Percentiles rank a stretch among this genome's conserved stretches.
Evolutionary conservation across 495 filamentous ascomycete genomes (phyloP).

Genomic region (Aspergillus nanangensis): DNA sequence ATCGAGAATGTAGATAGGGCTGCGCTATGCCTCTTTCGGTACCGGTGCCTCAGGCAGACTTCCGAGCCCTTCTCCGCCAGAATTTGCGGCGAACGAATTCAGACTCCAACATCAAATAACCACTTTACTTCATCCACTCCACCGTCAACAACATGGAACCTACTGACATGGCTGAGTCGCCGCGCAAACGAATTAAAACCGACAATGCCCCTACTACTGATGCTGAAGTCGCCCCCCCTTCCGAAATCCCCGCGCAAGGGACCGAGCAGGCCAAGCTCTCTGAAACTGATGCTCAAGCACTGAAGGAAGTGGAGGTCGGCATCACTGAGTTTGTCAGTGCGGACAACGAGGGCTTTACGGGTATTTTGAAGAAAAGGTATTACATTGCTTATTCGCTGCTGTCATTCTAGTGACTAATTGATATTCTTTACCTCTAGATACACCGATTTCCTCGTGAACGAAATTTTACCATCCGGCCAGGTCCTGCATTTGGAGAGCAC

Average conservation of each 20-base stretch:
- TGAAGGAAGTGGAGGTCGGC: constrained; percentile 49
- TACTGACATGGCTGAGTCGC: constrained; percentile 35
- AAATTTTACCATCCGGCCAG: constrained; percentile 73
- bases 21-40: constrained; percentile 5
- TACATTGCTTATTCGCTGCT: neutral
- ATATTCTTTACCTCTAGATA: constrained; percentile 50
- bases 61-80: too few species aligned
- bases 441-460: constrained; percentile 94
- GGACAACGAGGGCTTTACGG: constrained; percentile 46
- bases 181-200: constrained; percentile 42
- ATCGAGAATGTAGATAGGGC: constrained; percentile 12
- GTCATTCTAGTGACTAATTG: constrained; percentile 6
- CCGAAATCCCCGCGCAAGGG: constrained; percentile 7
- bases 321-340: constrained; percentile 52
- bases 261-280: constrained; percentile 5
- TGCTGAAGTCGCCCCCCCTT: constrained; percentile 11
- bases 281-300: constrained; percentile 23
- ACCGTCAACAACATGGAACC: constrained; percentile 39
- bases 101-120: too few species aligned
- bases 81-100: too few species aligned
- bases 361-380: constrained; percentile 57
- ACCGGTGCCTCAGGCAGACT: too few species aligned
- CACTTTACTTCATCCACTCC: too few species aligned
- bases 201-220: constrained; percentile 20
- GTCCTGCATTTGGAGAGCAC: constrained; percentile 64